Evolutionary conservation across 2,329 filamentous ascomycete genomes (phyloP).

Genomic region (Dactylellina drechsleri): DNA sequence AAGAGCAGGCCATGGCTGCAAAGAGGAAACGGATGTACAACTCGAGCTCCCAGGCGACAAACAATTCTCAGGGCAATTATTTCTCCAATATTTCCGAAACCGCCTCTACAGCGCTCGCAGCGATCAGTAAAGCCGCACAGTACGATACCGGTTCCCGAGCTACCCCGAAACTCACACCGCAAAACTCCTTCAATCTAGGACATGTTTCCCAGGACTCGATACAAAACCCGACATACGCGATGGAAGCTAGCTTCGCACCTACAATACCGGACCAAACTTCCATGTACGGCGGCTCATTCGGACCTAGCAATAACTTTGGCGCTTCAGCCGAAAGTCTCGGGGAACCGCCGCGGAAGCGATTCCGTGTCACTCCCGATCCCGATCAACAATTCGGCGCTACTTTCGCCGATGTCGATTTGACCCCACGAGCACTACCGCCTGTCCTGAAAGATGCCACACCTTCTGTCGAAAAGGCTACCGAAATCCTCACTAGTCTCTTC

Average conservation of each 20-base stretch:
- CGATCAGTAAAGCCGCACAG: conserved; percentile 89
- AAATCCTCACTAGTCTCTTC: conserved; percentile 82
- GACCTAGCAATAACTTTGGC: conserved; percentile 37
- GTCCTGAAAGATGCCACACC: conserved; percentile 71
- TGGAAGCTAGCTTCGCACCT: conserved; percentile 52
- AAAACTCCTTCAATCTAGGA: conserved; percentile 45
- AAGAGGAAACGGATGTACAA: conserved; percentile 93
- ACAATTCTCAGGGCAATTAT: conserved; percentile 82
- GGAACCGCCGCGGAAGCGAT: conserved; percentile 49
- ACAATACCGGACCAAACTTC: conserved; percentile 54
- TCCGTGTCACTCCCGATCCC: conserved; percentile 36
- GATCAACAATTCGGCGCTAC: conserved; percentile 64
- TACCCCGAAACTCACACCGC: conserved; percentile 46
- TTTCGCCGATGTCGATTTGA: conserved; percentile 44
- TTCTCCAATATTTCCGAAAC: conserved; percentile 97
- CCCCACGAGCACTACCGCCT: conserved; percentile 70
- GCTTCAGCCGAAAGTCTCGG: conserved; percentile 40
- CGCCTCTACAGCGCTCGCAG: conserved; percentile 90
- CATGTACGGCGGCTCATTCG: conserved; percentile 43
- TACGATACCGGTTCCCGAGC: conserved; percentile 43
- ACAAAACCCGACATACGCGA: conserved; percentile 29
- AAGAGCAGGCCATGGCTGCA: conserved; percentile 98
- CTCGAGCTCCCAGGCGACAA: conserved; percentile 74
- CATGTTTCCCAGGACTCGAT: conserved; percentile 35
- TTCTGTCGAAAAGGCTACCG: conserved; percentile 81